Evolutionary conservation across 2,329 filamentous ascomycete genomes (phyloP).

Genomic region (Lasiodiplodia hormozganensis): DNA sequence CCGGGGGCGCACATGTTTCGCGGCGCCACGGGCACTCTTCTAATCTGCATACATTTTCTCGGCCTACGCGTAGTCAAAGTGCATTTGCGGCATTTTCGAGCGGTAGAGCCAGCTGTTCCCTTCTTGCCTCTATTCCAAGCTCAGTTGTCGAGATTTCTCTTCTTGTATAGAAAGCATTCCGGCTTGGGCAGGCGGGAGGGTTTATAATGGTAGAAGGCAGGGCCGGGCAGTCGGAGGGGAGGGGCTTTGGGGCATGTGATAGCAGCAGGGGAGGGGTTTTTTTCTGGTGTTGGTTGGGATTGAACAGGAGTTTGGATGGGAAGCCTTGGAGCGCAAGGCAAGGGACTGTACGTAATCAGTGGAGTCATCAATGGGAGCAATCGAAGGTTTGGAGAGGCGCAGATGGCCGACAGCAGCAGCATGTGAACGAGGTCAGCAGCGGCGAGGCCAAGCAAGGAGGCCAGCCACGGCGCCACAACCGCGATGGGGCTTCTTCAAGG

Average conservation of each 20-base stretch:
- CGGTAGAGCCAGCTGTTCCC: conserved; percentile 14
- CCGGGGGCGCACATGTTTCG: background rate
- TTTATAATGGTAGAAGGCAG: conserved; percentile 11
- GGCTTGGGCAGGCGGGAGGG: conserved; percentile 12
- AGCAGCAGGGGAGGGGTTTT: background rate
- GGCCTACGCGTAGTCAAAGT: background rate
- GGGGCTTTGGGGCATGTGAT: background rate
- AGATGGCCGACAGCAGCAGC: background rate
- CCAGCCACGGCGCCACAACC: conserved; percentile 18
- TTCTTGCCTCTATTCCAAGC: conserved; percentile 18
- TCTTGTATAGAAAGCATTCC: conserved; percentile 28
- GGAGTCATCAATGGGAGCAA: conserved; percentile 17
- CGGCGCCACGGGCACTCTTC: conserved; percentile 1
- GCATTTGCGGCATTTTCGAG: conserved; percentile 14
- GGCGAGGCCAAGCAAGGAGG: background rate
- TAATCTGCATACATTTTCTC: conserved; percentile 21
- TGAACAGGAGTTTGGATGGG: conserved; percentile 18
- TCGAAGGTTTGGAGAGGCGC: background rate
- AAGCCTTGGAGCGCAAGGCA: conserved; percentile 17
- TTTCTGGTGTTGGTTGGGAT: conserved; percentile 13
- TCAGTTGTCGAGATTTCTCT: conserved; percentile 18
- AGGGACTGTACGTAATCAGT: conserved; percentile 25
- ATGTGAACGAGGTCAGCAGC: conserved; percentile 17
- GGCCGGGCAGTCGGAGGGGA: background rate
- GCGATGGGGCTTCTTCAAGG: background rate